Percentiles rank a stretch among this genome's conserved stretches.
phyloP scores from a whole-genome alignment of 2,329 filamentous ascomycete species.

The Penicillium polonicum region DNA sequence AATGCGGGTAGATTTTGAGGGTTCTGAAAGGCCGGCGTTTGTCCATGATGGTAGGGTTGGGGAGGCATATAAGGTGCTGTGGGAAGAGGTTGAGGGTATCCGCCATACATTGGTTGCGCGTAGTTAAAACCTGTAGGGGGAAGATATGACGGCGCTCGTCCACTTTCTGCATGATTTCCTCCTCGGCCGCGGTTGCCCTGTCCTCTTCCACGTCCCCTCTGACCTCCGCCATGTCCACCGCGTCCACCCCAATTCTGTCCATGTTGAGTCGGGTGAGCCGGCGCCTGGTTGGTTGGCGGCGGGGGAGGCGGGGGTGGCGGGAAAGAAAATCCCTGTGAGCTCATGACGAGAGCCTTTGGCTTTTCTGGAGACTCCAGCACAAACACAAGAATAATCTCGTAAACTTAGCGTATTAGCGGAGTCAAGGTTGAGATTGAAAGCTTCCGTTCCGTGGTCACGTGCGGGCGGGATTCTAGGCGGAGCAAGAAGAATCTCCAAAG shows the following conservation, averaged over 20 bases:
- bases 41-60: constrained; percentile 28
- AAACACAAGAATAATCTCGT: constrained; percentile 27
- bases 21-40: constrained; percentile 25
- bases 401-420: background rate
- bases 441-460: constrained; percentile 5
- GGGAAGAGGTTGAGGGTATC: constrained; percentile 30
- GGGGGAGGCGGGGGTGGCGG: constrained; percentile 46
- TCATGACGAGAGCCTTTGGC: constrained; percentile 34
- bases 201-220: constrained; percentile 35
- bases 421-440: constrained; percentile 4
- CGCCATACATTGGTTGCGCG: constrained; percentile 30
- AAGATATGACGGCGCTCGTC: constrained; percentile 22
- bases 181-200: constrained; percentile 33
- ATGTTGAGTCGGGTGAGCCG: constrained; percentile 28
- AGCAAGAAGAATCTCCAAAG: constrained; percentile 7
- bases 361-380: constrained; percentile 27
- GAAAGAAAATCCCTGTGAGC: constrained; percentile 47
- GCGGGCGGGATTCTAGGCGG: background rate
- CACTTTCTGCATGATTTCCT: constrained; percentile 17
- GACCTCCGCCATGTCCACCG: constrained; percentile 12
- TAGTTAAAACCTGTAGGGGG: constrained; percentile 29
- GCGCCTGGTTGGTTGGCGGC: constrained; percentile 23
- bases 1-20: constrained; percentile 22
- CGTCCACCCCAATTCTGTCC: constrained; percentile 33
- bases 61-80: constrained; percentile 27